phyloP scores from a whole-genome alignment of 208 protist genomes.

The Acanthamoeba triangularis region DNA sequence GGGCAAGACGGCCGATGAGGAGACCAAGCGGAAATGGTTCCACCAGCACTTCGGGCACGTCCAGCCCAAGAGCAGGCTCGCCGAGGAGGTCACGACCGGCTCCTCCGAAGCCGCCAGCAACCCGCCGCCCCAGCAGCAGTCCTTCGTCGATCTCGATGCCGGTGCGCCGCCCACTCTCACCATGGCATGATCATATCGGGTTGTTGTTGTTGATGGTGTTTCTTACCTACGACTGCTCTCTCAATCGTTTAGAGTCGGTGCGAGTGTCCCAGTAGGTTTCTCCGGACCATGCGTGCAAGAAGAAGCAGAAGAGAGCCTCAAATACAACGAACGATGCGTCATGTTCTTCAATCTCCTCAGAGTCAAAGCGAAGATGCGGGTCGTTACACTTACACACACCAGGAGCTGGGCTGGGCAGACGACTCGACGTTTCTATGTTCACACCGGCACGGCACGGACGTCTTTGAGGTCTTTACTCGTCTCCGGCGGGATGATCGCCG shows the following conservation, averaged over 20 bases:
- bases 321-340: no score
- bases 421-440: neutral
- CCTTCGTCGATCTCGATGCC: conserved; percentile 44
- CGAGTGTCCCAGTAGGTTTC: neutral
- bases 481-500: neutral
- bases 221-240: neutral
- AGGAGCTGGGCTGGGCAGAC: neutral
- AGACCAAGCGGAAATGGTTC: conserved; percentile 65
- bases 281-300: neutral
- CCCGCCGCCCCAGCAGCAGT: neutral
- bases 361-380: no score
- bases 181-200: neutral
- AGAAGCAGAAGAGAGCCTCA: neutral
- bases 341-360: no score
- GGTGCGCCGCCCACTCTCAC: neutral
- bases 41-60: conserved; percentile 27
- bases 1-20: neutral
- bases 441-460: no score
- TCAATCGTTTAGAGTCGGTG: neutral
- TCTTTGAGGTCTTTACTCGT: neutral
- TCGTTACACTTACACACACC: no score
- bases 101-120: neutral
- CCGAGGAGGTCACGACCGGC: neutral
- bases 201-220: neutral
- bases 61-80: conserved; percentile 11